Evolutionary conservation across 495 filamentous ascomycete species (phyloP).

Genomic region (Talaromyces thailandensis): DNA sequence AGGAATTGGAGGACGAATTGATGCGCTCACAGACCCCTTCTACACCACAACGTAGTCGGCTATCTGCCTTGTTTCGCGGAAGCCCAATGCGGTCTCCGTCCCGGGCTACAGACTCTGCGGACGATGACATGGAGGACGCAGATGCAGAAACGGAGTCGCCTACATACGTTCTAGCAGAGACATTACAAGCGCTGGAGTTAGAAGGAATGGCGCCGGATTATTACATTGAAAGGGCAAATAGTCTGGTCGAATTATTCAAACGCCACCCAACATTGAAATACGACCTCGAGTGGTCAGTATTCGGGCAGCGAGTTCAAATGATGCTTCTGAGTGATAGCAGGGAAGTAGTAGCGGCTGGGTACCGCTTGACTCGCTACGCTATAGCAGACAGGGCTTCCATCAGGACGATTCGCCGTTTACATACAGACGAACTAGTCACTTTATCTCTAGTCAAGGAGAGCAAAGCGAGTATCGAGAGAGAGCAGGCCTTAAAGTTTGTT

Average conservation of each 20-base stretch:
- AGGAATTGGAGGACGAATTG: slow-evolving; percentile 68
- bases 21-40: slow-evolving; percentile 54
- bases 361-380: slow-evolving; percentile 85
- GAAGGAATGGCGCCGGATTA: slow-evolving; percentile 86
- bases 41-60: slow-evolving; percentile 56
- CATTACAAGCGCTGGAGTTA: slow-evolving; percentile 76
- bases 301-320: slow-evolving; percentile 83
- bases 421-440: slow-evolving; percentile 89
- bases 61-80: slow-evolving; percentile 60
- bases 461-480: slow-evolving; percentile 90
- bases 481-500: slow-evolving; percentile 95
- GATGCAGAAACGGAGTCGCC: slow-evolving; percentile 74
- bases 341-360: slow-evolving; percentile 91
- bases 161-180: slow-evolving; percentile 79
- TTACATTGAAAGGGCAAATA: slow-evolving; percentile 88
- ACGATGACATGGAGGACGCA: slow-evolving; percentile 30
- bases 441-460: slow-evolving; percentile 88
- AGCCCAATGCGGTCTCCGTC: slow-evolving; percentile 58
- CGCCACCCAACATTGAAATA: slow-evolving; percentile 88
- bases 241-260: slow-evolving; percentile 85
- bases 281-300: slow-evolving; percentile 89
- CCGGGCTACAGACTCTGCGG: slow-evolving; percentile 35
- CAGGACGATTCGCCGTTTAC: slow-evolving; percentile 73
- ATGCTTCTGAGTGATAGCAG: slow-evolving; percentile 93
- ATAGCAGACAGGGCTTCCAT: slow-evolving; percentile 87